These are phyloP conservation scores for Claviceps quebecensis DNA, from an alignment of 2,329 filamentous ascomycete species.

Conservation along the genomic window DNA sequence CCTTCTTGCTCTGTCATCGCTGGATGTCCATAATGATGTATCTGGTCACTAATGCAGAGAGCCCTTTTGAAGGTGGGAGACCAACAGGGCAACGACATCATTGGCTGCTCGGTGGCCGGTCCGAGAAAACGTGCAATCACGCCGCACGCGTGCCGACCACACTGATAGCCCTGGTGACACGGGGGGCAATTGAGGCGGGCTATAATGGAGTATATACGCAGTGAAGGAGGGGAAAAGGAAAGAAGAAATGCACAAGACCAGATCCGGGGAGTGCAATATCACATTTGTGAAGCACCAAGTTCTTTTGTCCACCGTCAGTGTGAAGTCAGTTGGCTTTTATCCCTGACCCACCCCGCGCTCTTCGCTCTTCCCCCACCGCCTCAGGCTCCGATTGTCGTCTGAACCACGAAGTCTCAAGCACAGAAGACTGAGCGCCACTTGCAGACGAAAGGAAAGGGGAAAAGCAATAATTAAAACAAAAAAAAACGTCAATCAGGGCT, in stretches of 20 bases:
- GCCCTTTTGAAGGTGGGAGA: neutral
- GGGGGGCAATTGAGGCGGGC: neutral
- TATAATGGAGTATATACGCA: neutral
- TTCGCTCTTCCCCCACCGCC: neutral
- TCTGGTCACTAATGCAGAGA: neutral
- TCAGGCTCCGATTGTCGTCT: neutral
- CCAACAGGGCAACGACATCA: neutral
- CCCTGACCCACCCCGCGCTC: neutral
- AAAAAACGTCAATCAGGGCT: slow-evolving; percentile 1
- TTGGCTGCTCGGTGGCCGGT: neutral
- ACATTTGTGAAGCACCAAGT: neutral
- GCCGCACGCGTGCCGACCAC: neutral
- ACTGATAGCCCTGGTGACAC: neutral
- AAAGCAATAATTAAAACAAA: neutral
- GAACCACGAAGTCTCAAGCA: neutral
- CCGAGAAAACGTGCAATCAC: slow-evolving; percentile 1
- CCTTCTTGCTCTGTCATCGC: neutral
- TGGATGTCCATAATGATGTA: neutral
- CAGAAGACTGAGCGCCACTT: neutral
- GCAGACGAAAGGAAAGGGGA: neutral
- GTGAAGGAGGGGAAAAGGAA: neutral
- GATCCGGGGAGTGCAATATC: neutral
- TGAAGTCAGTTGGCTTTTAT: too few species aligned
- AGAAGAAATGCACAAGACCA: neutral
- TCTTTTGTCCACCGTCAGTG: neutral